phyloP scores from a whole-genome alignment of 108 stramenopile species.

The Fragilariopsis cylindrus region DNA sequence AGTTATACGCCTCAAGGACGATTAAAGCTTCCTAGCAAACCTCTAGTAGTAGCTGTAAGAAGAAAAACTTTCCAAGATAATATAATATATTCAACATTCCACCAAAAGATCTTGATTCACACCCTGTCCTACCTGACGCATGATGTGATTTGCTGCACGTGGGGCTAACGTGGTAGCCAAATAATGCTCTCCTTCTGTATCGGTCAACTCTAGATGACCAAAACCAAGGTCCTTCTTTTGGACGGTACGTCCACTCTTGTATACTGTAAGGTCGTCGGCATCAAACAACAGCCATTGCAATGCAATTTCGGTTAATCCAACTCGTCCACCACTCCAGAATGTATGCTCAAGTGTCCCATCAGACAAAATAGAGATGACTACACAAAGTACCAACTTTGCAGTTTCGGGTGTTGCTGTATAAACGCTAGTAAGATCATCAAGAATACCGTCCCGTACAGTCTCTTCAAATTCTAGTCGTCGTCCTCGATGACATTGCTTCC shows the following conservation, averaged over 20 bases:
- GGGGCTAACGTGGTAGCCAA: conserved; percentile 14
- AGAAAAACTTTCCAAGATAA: too few relatives aligned
- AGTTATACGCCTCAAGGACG: too few relatives aligned
- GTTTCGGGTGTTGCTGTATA: conserved; percentile 20
- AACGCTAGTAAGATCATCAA: conserved; percentile 14
- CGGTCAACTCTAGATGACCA: conserved; percentile 13
- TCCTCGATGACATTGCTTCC: not conserved
- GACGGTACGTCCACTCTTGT: conserved; percentile 14
- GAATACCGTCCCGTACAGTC: conserved; percentile 12
- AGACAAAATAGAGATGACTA: conserved; percentile 16
- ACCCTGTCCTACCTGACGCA: conserved; percentile 6
- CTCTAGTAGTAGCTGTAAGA: too few relatives aligned
- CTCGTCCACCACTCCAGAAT: conserved; percentile 1
- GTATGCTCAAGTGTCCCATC: conserved; percentile 23
- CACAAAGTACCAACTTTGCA: conserved; percentile 23
- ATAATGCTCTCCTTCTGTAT: conserved; percentile 18
- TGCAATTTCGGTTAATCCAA: conserved; percentile 20
- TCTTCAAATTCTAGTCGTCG: conserved; percentile 17
- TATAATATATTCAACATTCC: not conserved
- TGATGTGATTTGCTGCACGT: conserved; percentile 18
- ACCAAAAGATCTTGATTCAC: not conserved
- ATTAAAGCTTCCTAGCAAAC: too few relatives aligned
- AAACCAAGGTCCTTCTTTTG: conserved; percentile 17
- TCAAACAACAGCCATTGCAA: conserved; percentile 29
- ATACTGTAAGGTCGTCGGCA: conserved; percentile 25